phyloP scores from a whole-genome alignment of 495 filamentous ascomycete genomes.

The Annulohypoxylon nitens region DNA sequence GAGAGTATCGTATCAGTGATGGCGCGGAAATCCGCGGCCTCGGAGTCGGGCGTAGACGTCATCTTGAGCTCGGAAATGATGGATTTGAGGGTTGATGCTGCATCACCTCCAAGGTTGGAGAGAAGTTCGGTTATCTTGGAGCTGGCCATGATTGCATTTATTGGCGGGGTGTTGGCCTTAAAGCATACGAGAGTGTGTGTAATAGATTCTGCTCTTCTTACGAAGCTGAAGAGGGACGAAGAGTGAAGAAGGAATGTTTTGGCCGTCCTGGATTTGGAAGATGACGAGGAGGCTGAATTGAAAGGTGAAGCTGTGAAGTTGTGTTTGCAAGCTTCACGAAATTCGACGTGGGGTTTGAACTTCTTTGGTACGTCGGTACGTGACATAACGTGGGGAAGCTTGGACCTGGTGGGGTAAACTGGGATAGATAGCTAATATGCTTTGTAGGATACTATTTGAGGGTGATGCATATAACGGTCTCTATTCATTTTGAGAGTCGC shows the following conservation, averaged over 20 bases:
- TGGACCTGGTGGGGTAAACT: neutral
- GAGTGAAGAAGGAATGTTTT: too few species aligned
- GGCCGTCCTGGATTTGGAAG: neutral
- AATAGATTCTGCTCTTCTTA: too few species aligned
- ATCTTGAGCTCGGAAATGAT: conserved; percentile 75
- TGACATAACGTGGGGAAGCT: conserved; percentile 29
- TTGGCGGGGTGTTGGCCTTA: neutral
- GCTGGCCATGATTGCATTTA: conserved; percentile 41
- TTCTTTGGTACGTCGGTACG: neutral
- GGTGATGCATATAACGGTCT: neutral
- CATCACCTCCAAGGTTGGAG: conserved; percentile 65
- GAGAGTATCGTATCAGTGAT: conserved; percentile 76
- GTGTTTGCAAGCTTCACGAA: conserved; percentile 15
- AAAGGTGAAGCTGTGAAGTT: conserved; percentile 4
- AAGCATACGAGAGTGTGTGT: neutral
- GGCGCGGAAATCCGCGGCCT: conserved; percentile 74
- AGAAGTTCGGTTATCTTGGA: conserved; percentile 63
- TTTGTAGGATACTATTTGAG: neutral
- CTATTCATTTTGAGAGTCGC: neutral
- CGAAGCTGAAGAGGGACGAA: neutral
- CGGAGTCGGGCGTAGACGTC: conserved; percentile 64
- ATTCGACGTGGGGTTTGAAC: conserved; percentile 16
- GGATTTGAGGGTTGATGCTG: conserved; percentile 72
- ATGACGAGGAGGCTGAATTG: neutral
- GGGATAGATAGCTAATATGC: neutral